Base-by-base conservation (phyloP, 257 asterid genomes). In the Jacaranda copaia region DNA sequence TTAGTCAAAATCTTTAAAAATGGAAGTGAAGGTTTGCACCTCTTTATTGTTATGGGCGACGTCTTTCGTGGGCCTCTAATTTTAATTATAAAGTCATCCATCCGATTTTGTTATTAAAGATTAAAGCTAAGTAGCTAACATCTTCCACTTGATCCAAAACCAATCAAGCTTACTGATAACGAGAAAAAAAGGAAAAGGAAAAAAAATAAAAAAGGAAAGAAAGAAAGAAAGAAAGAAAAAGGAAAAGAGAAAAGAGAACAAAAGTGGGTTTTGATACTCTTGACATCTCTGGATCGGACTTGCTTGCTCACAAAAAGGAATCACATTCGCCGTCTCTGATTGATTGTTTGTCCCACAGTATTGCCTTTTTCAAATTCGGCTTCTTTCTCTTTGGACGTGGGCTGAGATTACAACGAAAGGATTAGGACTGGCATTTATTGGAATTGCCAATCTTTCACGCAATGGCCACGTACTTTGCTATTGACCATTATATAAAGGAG, bases 281-380 rank as follows among this genome's bases (percentile, higher is more conserved):
- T 71, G 69, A 79, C 51, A 76, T 77, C 46, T 70, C 12, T 65
- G 77, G 32, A 25, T 25, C 32, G 32, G 70, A 48, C 68, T 78
- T 76, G 76, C 60, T 79, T 80, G 70, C 56, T 69, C 73, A 40
- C 40, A 65, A 16, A 81, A 76, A 85, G 68, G 80, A 38, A 80
- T 39, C 85, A 90, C 60, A 81, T 85, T 82, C 83, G 79, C 78
- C 76, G 70, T 70, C 85, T 74, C 80, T 70, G 42, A 78, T 88
- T 73, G 81, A 77, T 70, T 64, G 63, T 73, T 84, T 56, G 49
- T 49, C 83, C 52, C 36, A 61, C 71, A 18, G 39, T 57, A 52
- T 79, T 49, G 16, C 57, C 58, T 74, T 72, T 71, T 8, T 60
- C 55, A 61, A 9, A 42, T 66, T 38, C 14, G 14, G 66, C 56